Conservation (phyloP, 257 asterid genomes). For the Phtheirospermum japonicum region DNA sequence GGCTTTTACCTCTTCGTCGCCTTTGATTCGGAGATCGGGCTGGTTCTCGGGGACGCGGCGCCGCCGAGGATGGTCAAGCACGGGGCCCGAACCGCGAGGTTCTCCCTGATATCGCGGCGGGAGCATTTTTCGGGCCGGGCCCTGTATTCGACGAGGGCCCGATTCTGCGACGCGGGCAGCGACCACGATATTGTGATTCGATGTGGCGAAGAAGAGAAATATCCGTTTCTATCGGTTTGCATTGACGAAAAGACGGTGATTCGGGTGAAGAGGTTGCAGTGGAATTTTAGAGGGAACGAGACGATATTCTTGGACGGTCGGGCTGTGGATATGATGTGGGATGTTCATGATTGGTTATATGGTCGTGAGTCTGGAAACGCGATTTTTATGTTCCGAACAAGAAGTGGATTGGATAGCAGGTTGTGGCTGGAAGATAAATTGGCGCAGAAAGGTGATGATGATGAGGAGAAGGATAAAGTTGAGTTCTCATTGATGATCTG, state of each 20-base stretch:
- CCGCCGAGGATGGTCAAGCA: neutral
- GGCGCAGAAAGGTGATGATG: constrained; percentile 28
- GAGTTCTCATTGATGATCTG: constrained; percentile 61
- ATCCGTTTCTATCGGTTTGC: neutral
- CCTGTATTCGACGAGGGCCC: too few species aligned
- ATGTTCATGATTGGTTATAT: neutral
- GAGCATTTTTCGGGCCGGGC: neutral
- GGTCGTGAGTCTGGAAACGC: neutral
- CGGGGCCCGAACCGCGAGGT: neutral
- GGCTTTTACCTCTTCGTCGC: neutral
- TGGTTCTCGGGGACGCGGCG: neutral
- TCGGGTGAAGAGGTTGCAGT: neutral
- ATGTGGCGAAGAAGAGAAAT: neutral
- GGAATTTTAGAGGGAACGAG: neutral
- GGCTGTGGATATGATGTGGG: too few species aligned
- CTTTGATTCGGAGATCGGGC: neutral
- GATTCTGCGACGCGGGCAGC: neutral
- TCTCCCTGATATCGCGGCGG: neutral
- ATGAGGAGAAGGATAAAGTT: constrained; percentile 21
- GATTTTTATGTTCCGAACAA: constrained; percentile 51
- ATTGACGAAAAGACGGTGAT: neutral
- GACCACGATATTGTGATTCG: neutral
- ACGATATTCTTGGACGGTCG: neutral
- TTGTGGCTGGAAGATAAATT: constrained; percentile 55
- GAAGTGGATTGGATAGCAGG: constrained; percentile 63